Evolutionary conservation across 306 rosid species (phyloP).

Genomic region (Begonia loranthoides): DNA sequence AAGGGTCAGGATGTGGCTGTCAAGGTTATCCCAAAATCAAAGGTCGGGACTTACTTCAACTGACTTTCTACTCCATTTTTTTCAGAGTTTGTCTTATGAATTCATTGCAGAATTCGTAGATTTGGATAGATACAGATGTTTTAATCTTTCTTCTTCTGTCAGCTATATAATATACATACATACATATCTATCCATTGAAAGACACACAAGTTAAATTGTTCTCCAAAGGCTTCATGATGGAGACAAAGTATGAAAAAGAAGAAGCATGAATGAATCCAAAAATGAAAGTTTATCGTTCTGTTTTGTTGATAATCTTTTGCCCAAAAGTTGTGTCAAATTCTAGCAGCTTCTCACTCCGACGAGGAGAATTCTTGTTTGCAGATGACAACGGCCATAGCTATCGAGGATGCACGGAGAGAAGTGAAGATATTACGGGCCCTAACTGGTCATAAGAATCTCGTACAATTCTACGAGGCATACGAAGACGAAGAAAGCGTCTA

Average conservation of each 20-base stretch:
- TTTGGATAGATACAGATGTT: not conserved
- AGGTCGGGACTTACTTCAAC: constrained; percentile 25
- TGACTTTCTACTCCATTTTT: not conserved
- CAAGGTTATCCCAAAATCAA: constrained; percentile 76
- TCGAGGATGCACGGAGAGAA: constrained; percentile 83
- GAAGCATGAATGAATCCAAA: too few species aligned
- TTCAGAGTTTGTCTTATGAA: not conserved
- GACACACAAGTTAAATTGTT: too few species aligned
- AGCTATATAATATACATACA: too few species aligned
- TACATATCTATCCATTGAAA: too few species aligned
- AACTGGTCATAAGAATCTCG: constrained; percentile 66
- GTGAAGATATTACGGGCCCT: constrained; percentile 73
- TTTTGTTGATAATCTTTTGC: not conserved
- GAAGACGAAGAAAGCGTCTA: constrained; percentile 76
- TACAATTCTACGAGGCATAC: constrained; percentile 69
- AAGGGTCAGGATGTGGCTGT: constrained; percentile 80
- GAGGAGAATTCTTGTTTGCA: constrained; percentile 20
- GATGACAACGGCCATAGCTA: constrained; percentile 82
- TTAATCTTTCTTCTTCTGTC: not conserved
- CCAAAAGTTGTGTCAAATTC: not conserved
- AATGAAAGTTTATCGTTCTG: not conserved
- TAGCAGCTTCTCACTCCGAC: constrained; percentile 16
- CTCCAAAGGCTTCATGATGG: too few species aligned
- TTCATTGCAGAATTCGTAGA: not conserved
- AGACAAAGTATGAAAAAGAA: too few species aligned